Evolutionary conservation across 1,139 yeast genomes (phyloP).

Genomic region (Yamadazyma blattariae): DNA sequence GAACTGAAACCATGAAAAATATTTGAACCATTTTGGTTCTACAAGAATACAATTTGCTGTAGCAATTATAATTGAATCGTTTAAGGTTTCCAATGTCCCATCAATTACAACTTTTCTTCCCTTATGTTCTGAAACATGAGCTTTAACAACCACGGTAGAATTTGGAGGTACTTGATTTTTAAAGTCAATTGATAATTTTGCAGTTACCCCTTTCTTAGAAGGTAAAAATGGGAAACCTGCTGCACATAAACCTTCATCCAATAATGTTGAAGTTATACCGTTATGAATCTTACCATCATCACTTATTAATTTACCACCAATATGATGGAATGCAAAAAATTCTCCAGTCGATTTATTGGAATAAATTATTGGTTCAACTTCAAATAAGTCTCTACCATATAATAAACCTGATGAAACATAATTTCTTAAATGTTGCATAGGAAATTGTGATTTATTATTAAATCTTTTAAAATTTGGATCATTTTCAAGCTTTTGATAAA

Average conservation of each 20-base stretch:
- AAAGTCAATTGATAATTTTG: slow-evolving; percentile 66
- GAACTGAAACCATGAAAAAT: slow-evolving; percentile 48
- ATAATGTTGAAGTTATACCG: slow-evolving; percentile 76
- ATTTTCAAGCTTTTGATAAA: slow-evolving; percentile 28
- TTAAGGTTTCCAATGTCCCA: slow-evolving; percentile 56
- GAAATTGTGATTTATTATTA: slow-evolving; percentile 46
- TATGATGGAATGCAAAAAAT: slow-evolving; percentile 60
- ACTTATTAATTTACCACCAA: slow-evolving; percentile 66
- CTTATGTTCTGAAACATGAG: slow-evolving; percentile 60
- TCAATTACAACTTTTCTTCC: slow-evolving; percentile 81
- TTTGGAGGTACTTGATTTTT: slow-evolving; percentile 63
- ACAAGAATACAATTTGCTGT: slow-evolving; percentile 62
- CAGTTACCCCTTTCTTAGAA: slow-evolving; percentile 87
- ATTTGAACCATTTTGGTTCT: slow-evolving; percentile 80
- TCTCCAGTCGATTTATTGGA: slow-evolving; percentile 44
- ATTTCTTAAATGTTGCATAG: slow-evolving; percentile 57
- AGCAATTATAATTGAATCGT: slow-evolving; percentile 41
- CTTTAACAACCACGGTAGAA: slow-evolving; percentile 64
- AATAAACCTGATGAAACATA: slow-evolving; percentile 68
- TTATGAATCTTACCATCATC: slow-evolving; percentile 80
- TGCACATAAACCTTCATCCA: slow-evolving; percentile 84
- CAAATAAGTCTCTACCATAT: slow-evolving; percentile 59
- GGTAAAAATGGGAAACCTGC: slow-evolving; percentile 90
- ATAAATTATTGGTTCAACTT: slow-evolving; percentile 65
- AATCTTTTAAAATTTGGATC: slow-evolving; percentile 24